A percentile compares a stretch with the other conserved stretches of the same genome.
phyloP scores from a whole-genome alignment of 495 filamentous ascomycete genomes.

The Ramalina intermedia region DNA sequence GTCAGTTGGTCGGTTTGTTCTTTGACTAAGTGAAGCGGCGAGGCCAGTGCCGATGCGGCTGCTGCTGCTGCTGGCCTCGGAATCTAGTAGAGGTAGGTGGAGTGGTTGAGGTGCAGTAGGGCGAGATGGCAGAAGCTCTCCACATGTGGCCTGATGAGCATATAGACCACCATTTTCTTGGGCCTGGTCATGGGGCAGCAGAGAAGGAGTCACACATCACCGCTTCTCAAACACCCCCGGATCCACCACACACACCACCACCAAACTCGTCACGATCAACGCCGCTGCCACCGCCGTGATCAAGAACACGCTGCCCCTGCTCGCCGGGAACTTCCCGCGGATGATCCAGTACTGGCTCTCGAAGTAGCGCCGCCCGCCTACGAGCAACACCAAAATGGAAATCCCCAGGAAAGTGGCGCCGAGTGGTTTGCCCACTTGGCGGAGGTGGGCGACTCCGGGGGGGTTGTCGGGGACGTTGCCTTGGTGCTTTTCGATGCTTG shows the following conservation, averaged over 20 bases:
- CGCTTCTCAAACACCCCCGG: constrained; percentile 33
- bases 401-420: constrained; percentile 86
- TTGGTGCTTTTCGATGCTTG: constrained; percentile 31
- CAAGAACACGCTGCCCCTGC: constrained; percentile 70
- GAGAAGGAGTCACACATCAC: no score
- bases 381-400: constrained; percentile 66
- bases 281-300: constrained; percentile 54
- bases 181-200: neutral
- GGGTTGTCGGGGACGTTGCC: constrained; percentile 15
- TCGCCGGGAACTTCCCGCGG: constrained; percentile 85
- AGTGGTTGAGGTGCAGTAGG: no score
- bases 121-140: no score
- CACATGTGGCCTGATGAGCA: neutral
- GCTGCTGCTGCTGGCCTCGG: no score
- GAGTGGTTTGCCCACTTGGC: constrained; percentile 78
- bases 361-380: constrained; percentile 64
- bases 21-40: no score
- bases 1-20: no score
- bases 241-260: constrained; percentile 55
- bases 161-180: neutral
- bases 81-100: no score
- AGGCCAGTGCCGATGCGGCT: no score
- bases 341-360: constrained; percentile 73
- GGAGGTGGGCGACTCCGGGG: constrained; percentile 30
- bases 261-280: constrained; percentile 55